Evolutionary conservation across 2,329 filamentous ascomycete species (phyloP), one percentile per base, ranked within the genome.

Genomic region (Keithomyces neogunnii): DNA sequence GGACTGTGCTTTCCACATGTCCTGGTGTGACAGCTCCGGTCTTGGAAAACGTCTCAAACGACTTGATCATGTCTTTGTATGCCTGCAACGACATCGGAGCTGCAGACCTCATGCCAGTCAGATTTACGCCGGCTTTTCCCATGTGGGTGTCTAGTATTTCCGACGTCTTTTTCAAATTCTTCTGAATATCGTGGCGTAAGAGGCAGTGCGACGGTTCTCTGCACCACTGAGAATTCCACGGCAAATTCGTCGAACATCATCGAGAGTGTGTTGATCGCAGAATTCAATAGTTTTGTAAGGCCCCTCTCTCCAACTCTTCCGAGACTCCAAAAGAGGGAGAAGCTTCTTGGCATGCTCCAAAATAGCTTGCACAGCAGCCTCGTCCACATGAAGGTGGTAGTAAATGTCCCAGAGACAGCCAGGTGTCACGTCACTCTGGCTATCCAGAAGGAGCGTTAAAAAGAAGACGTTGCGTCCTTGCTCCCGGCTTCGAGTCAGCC

Each of bases 401-500:
- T 79, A 84, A 36, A 78, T 63, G 51, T 77, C 71, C 78, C 78
- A 83, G 3, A 76, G 62, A 6, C 57, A 49, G 2, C 68, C 61
- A 1, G 54, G 48, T 10, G 59, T 53, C 30, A 61, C 40, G 28
- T 55, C 56, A 1, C 63, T 52, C 5, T 60, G 52, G 31, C 66
- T 58, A n/a, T 78, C 75, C 5, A 76, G 47, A 39, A 83, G 61
- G 2, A 82, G 61, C 0, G 73, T 74, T 33, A 81, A 65, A 0
- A 82, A 62, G 3, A 83, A 55, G 32, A 76, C 60, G 59, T 84
- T 83, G 2, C 81, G 73, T 31, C 78, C 80, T 80, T 40, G 46
- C 7, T 4, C 6, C 33, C 39, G 5, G 39, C 5, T 3, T 4
- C 33, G 33, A 31, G 19, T 29, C 53, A 42, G 13, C 47, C 8